Evolutionary conservation across 352 stramenopile species (phyloP).

Genomic region (Phytopythium vexans): DNA sequence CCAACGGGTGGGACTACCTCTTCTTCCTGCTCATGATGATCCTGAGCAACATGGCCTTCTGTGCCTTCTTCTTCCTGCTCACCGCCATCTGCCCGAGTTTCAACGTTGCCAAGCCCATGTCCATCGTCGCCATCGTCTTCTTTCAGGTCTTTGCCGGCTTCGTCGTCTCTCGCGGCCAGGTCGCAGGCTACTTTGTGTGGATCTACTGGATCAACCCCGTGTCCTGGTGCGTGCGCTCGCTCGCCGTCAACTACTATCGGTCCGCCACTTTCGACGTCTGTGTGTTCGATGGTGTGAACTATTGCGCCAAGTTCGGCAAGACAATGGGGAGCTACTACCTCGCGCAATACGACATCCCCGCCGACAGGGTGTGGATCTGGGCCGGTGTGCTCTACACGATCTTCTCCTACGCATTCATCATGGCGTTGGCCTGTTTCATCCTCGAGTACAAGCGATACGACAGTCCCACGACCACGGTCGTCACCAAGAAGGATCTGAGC

Average conservation of each 20-base stretch:
- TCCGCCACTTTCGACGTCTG: conserved; percentile 12
- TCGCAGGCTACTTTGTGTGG: conserved; percentile 15
- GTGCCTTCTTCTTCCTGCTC: conserved; percentile 19
- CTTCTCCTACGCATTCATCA: conserved; percentile 14
- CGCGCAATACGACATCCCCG: conserved; percentile 10
- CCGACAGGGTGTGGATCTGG: conserved; percentile 14
- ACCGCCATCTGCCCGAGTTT: conserved; percentile 18
- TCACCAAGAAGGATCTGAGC: no score
- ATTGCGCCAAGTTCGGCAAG: conserved; percentile 11
- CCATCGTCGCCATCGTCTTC: conserved; percentile 24
- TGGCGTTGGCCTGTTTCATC: conserved; percentile 7
- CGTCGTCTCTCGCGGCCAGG: conserved; percentile 11
- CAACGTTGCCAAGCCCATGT: conserved; percentile 27
- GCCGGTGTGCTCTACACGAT: conserved; percentile 11
- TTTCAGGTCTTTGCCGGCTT: conserved; percentile 23
- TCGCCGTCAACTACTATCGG: conserved; percentile 15
- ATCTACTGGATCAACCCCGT: conserved; percentile 22
- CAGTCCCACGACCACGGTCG: no score
- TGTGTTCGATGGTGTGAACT: conserved; percentile 10
- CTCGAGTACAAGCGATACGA: no score
- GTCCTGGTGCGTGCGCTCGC: conserved; percentile 10
- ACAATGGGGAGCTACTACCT: conserved; percentile 12
- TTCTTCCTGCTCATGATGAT: conserved; percentile 16
- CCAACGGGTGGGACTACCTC: conserved; percentile 8
- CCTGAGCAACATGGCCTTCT: conserved; percentile 13